These are phyloP conservation scores for Cladophialophora psammophila DNA, from an alignment of 2,329 filamentous ascomycete genomes.

Conservation along the genomic window DNA sequence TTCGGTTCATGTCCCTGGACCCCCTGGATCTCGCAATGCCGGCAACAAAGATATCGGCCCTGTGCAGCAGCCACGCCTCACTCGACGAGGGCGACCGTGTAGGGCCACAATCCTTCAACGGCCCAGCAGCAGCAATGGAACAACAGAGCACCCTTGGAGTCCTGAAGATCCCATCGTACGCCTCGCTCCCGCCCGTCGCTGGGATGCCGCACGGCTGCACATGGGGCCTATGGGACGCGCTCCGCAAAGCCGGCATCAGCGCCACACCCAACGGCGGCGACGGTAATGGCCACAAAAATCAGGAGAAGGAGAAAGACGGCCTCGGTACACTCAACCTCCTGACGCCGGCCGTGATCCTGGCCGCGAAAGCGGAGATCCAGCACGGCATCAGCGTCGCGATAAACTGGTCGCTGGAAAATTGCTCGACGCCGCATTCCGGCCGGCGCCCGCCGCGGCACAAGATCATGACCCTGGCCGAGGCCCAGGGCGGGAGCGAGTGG, in stretches of 20 bases:
- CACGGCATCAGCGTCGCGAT: slow-evolving; percentile 64
- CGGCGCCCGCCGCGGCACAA: slow-evolving; percentile 60
- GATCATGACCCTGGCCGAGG: slow-evolving; percentile 54
- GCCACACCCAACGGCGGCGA: too few species aligned
- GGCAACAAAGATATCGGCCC: too few species aligned
- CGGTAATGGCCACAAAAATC: too few species aligned
- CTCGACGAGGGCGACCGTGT: too few species aligned
- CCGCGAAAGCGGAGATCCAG: slow-evolving; percentile 58
- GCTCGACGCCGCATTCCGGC: slow-evolving; percentile 60
- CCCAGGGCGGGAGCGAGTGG: slow-evolving; percentile 26
- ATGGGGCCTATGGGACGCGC: slow-evolving; percentile 61
- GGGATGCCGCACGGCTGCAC: slow-evolving; percentile 66
- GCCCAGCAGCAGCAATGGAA: too few species aligned
- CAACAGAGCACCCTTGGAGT: too few species aligned
- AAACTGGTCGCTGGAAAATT: slow-evolving; percentile 62
- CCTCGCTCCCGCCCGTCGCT: slow-evolving; percentile 61
- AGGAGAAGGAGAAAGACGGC: slow-evolving; percentile 51
- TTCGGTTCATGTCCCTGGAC: too few species aligned
- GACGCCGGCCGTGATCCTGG: slow-evolving; percentile 61
- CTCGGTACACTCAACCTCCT: slow-evolving; percentile 63
- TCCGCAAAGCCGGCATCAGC: slow-evolving; percentile 31
- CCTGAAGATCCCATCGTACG: slow-evolving; percentile 34
- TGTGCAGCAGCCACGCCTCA: too few species aligned
- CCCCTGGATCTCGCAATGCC: too few species aligned
- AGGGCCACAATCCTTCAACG: too few species aligned